Percentiles rank a stretch among this genome's conserved stretches.
Conservation (phyloP, 768 basidiomycete species). For the Arthromyces matolae region DNA sequence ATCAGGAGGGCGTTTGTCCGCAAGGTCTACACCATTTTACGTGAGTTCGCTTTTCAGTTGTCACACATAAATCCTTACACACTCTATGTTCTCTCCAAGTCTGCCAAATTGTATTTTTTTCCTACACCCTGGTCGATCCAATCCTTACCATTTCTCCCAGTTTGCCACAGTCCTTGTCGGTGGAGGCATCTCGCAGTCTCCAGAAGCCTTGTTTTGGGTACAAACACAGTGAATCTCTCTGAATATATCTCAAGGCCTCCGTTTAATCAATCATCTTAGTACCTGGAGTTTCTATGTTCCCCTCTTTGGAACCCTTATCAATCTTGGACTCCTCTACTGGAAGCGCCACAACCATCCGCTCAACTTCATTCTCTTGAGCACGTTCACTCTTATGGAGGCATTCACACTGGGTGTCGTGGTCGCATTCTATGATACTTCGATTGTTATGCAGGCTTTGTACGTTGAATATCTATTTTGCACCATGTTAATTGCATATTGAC, state of each 20-base stretch:
- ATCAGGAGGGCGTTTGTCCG: constrained; percentile 85
- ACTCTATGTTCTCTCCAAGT: constrained; percentile 36
- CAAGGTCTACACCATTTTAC: constrained; percentile 88
- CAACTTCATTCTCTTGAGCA: constrained; percentile 79
- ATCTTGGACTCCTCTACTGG: constrained; percentile 82
- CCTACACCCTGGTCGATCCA: not conserved
- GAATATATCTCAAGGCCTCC: not conserved
- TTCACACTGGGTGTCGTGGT: constrained; percentile 85
- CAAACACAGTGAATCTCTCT: constrained; percentile 52
- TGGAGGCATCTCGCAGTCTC: constrained; percentile 63
- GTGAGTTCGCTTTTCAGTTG: constrained; percentile 44
- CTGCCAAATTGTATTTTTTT: constrained; percentile 64
- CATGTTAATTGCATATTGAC: too few species aligned
- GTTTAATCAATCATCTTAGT: constrained; percentile 31
- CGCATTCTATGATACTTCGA: constrained; percentile 64
- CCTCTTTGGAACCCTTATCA: constrained; percentile 73
- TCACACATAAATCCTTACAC: constrained; percentile 6
- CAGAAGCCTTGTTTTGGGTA: constrained; percentile 64
- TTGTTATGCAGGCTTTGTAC: constrained; percentile 86
- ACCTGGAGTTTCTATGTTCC: constrained; percentile 79
- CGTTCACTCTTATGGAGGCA: constrained; percentile 90
- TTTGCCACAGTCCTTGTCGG: constrained; percentile 78
- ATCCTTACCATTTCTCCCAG: constrained; percentile 23
- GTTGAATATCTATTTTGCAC: constrained; percentile 22
- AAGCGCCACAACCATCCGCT: constrained; percentile 88